phyloP scores from a whole-genome alignment of 371 early-diverging fungal species.

The Syncephalis plumigaleata region DNA sequence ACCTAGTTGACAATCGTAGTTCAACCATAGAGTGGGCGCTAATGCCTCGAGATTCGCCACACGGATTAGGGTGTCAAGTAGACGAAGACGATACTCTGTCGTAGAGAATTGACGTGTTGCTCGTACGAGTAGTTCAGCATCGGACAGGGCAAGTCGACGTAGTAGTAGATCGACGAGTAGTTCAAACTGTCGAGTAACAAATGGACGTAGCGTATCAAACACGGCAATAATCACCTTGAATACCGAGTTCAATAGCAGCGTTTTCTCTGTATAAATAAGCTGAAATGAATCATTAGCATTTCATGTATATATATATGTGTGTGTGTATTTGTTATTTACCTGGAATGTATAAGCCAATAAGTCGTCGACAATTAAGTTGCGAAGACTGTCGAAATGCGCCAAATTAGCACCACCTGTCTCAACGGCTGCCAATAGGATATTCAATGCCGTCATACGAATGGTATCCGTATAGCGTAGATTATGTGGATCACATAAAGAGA shows the following conservation, averaged over 20 bases:
- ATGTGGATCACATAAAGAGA: constrained; percentile 76
- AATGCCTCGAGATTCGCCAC: neutral
- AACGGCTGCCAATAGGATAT: constrained; percentile 56
- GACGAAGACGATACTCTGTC: constrained; percentile 4
- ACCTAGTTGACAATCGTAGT: neutral
- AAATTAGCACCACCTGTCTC: constrained; percentile 73
- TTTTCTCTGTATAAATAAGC: constrained; percentile 37
- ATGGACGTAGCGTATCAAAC: constrained; percentile 44
- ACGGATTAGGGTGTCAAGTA: constrained; percentile 5
- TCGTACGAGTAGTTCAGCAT: constrained; percentile 17
- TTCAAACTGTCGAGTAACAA: constrained; percentile 60
- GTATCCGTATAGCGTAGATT: constrained; percentile 86
- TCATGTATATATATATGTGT: neutral
- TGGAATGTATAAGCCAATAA: constrained; percentile 76
- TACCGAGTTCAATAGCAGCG: constrained; percentile 36
- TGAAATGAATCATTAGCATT: constrained; percentile 10
- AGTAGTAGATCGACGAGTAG: constrained; percentile 63
- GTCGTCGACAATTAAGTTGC: constrained; percentile 59
- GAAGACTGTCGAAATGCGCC: constrained; percentile 41
- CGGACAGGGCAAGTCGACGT: constrained; percentile 29
- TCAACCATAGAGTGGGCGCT: neutral
- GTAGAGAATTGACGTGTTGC: constrained; percentile 11
- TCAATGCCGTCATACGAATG: constrained; percentile 75
- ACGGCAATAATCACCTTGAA: constrained; percentile 51
- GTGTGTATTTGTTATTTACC: constrained; percentile 22